A percentile compares a stretch with the other conserved stretches of the same genome.
phyloP scores from a whole-genome alignment of 306 rosid genomes.

The Astragalus membranaceus region DNA sequence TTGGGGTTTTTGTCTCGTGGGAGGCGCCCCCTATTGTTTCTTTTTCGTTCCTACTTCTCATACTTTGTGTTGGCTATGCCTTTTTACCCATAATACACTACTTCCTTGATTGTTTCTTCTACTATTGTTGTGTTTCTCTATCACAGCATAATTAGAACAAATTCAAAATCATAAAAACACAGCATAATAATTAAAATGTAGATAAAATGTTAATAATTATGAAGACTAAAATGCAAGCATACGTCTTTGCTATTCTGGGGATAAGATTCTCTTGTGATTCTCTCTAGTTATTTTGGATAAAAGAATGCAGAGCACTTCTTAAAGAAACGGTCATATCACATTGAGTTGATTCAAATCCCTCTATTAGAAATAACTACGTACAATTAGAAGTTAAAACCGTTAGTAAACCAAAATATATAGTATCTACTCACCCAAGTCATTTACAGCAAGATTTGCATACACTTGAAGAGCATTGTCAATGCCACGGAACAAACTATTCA shows the following conservation, averaged over 20 bases:
- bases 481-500: constrained; percentile 86
- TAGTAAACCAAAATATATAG: constrained; percentile 3
- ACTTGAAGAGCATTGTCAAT: constrained; percentile 94
- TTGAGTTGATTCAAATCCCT: background rate
- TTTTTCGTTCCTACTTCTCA: no score
- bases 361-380: background rate
- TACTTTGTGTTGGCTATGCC: no score
- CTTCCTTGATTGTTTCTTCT: no score
- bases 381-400: background rate
- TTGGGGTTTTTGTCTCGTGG: no score
- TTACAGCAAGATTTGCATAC: constrained; percentile 63
- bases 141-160: background rate
- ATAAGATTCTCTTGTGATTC: background rate
- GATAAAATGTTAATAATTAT: background rate
- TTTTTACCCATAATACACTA: no score
- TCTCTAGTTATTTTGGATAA: background rate
- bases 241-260: background rate
- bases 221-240: background rate
- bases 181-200: background rate
- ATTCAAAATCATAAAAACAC: background rate
- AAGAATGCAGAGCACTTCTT: background rate
- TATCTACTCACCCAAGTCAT: constrained; percentile 60
- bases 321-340: background rate
- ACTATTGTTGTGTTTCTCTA: no score
- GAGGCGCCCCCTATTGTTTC: no score